Percentiles rank a stretch among this genome's conserved stretches.
Conservation (phyloP, 164 flowering plant genomes). For the Macadamia tetraphylla region DNA sequence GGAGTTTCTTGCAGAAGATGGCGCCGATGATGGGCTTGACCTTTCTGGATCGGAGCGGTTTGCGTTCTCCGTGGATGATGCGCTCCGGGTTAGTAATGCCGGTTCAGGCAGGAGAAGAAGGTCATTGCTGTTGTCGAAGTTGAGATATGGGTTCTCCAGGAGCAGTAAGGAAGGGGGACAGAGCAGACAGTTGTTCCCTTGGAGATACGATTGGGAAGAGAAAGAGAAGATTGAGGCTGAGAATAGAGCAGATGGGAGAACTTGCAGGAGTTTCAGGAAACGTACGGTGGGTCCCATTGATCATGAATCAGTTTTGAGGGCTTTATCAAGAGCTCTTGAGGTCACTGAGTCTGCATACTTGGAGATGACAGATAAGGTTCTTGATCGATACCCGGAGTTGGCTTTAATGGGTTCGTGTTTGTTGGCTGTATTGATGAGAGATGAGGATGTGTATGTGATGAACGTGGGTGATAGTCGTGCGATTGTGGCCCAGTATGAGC, state of each 20-base stretch:
- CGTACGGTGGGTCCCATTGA: conserved; percentile 76
- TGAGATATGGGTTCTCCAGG: conserved; percentile 65
- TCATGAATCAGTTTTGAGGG: conserved; percentile 59
- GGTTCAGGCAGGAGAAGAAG: conserved; percentile 58
- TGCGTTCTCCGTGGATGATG: conserved; percentile 86
- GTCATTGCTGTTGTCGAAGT: conserved; percentile 62
- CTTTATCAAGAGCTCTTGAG: conserved; percentile 53
- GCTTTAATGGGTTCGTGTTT: conserved; percentile 72
- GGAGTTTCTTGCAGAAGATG: conserved; percentile 85
- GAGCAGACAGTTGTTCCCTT: conserved; percentile 51
- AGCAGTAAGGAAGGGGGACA: conserved; percentile 44
- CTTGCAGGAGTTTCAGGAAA: conserved; percentile 33
- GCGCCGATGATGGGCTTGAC: conserved; percentile 78
- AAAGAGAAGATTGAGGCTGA: conserved; percentile 54
- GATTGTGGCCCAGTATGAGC: conserved; percentile 62
- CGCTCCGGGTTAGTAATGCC: conserved; percentile 54
- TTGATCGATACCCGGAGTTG: conserved; percentile 55
- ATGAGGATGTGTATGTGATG: conserved; percentile 70
- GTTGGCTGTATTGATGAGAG: conserved; percentile 65
- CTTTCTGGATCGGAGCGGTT: conserved; percentile 92
- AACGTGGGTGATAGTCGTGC: conserved; percentile 69
- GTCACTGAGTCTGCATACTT: conserved; percentile 53
- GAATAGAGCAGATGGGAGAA: conserved; percentile 39
- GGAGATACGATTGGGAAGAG: conserved; percentile 66
- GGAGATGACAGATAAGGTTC: conserved; percentile 52